Percentiles rank a stretch among this genome's conserved stretches.
These are phyloP conservation scores for Thuja plicata DNA, from an alignment of 83 land plant genomes.

Conservation along the genomic window DNA sequence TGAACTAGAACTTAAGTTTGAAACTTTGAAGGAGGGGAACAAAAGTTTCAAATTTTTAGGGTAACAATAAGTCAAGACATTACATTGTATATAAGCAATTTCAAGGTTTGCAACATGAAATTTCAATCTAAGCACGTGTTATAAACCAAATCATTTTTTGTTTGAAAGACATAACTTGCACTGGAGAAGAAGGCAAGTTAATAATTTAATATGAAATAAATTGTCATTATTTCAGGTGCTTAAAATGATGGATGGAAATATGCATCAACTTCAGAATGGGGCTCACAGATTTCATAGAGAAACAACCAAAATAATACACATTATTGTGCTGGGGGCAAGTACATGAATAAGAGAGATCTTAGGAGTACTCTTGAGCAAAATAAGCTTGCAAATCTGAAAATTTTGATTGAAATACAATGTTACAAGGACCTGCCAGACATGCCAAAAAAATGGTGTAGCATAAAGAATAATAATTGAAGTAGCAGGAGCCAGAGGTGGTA, in stretches of 20 bases:
- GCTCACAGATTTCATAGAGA: not conserved
- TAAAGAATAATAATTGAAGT: not conserved
- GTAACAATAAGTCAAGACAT: not conserved
- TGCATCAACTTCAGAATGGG: not conserved
- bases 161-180: not conserved
- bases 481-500: not conserved
- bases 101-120: not conserved
- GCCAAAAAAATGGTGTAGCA: not conserved
- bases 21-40: not conserved
- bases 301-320: not conserved
- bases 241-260: not conserved
- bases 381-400: not conserved
- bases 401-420: not conserved
- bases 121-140: too few species aligned
- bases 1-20: too few species aligned
- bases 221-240: not conserved
- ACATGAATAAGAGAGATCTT: too few species aligned
- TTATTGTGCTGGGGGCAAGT: not conserved
- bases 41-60: not conserved
- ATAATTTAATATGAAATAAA: too few species aligned
- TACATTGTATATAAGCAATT: not conserved
- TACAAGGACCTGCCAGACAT: not conserved
- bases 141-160: too few species aligned
- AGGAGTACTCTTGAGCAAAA: not conserved
- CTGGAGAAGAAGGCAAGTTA: not conserved